These are phyloP conservation scores for Auriscalpium vulgare DNA, from an alignment of 768 basidiomycete species.

Conservation along the genomic window DNA sequence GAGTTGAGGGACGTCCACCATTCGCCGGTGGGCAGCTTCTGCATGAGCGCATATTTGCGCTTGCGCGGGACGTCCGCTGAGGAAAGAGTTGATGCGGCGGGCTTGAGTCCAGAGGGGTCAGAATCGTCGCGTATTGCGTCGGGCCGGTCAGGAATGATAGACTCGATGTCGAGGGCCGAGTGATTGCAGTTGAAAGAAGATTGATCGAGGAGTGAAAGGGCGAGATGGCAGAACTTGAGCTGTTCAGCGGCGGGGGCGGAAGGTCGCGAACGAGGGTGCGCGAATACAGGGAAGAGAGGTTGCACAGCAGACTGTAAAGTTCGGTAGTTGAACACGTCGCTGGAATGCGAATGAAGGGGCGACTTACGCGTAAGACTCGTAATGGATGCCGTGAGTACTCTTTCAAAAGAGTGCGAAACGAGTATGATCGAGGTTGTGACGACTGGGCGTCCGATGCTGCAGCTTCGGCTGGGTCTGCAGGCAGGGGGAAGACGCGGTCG, in stretches of 20 bases:
- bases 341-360: background rate
- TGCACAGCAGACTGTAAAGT: conserved; percentile 49
- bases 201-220: conserved; percentile 64
- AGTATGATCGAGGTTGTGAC: conserved; percentile 26
- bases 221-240: conserved; percentile 66
- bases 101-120: conserved; percentile 19
- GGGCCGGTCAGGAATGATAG: conserved; percentile 28
- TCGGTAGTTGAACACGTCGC: conserved; percentile 1
- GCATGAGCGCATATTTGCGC: conserved; percentile 68
- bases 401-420: conserved; percentile 50
- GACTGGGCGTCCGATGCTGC: conserved; percentile 25
- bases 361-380: conserved; percentile 46
- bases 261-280: conserved; percentile 53
- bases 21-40: conserved; percentile 67
- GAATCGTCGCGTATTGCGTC: conserved; percentile 11
- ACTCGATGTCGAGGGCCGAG: conserved; percentile 38
- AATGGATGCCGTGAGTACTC: conserved; percentile 48
- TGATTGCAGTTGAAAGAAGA: conserved; percentile 43
- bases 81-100: conserved; percentile 24
- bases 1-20: conserved; percentile 73
- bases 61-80: conserved; percentile 15
- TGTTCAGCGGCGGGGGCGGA: conserved; percentile 63
- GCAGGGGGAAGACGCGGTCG: conserved; percentile 67
- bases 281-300: conserved; percentile 60
- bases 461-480: conserved; percentile 32